Evolutionary conservation across 495 filamentous ascomycete species (phyloP), one percentile per base, ranked within the genome.

Genomic region (Trichodelitschia bisporula): DNA sequence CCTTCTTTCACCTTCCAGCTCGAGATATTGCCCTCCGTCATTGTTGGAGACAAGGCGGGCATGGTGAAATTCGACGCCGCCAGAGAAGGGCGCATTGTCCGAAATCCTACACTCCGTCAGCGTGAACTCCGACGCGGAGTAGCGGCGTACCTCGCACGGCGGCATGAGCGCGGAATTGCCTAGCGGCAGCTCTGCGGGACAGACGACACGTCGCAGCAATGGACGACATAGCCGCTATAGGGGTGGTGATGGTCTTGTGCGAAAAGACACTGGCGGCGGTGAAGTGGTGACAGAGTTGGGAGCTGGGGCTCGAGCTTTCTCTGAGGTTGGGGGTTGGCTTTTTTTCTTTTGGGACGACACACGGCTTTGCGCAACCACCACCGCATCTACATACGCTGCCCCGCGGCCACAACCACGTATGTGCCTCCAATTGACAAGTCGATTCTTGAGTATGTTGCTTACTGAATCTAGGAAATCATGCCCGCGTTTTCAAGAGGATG

Each of bases 31-130:
- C 76, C 76, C 46, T 83, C 76, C 25, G 76, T 83, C 76, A 83
- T 83, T 9, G 76, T 83, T 16, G 77, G 77, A 13, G 72, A 78
- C 30, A 84, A 55, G n/a, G 77, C 75, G 3, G 77, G 77, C 77
- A 84, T 83, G 18, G 66, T 76, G 46, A 82, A 73, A 40, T 76
- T 77, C 29, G 73, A 66, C 10, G 75, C 77, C 12, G 69, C 76
- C 36, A 66, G 52, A 18, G 46, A 47, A 5, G 55, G 45, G n/a
- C 61, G 49, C 18, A 62, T 66, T 12, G 65, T 62, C 36, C 58
- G 55, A 49, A 76, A 74, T 30, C 61, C 74, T 82, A 33, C 8
- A 14, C 2, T 18, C 26, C 11, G 19, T 43, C 18, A 41, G 28
- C 34, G 4, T 25, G 33, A 26, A 19, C n/a, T 30, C 5, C 10